Evolutionary conservation across 1,284 basidiomycete species (phyloP).

Genomic region (Schizopora paradoxa): DNA sequence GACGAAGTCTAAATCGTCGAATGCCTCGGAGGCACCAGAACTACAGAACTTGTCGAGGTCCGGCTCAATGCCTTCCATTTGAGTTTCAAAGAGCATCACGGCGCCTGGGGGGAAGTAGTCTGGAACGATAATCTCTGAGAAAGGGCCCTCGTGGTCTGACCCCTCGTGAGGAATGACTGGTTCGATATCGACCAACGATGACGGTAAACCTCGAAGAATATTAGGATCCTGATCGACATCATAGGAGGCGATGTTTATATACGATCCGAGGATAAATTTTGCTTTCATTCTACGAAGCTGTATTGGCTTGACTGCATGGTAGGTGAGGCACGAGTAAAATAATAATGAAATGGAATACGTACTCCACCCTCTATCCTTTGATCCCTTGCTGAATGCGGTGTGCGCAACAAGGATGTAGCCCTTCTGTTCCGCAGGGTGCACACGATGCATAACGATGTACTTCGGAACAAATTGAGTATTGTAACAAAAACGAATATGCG

Average conservation of each 20-base stretch:
- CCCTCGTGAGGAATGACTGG: conserved; percentile 49
- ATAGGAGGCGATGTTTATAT: conserved; percentile 62
- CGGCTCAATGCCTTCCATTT: conserved; percentile 61
- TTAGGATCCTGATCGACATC: conserved; percentile 50
- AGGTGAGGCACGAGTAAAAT: conserved; percentile 2
- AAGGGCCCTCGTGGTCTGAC: conserved; percentile 62
- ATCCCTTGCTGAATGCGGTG: conserved; percentile 79
- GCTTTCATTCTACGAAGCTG: conserved; percentile 76
- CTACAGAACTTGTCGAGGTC: conserved; percentile 68
- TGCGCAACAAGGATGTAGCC: conserved; percentile 89
- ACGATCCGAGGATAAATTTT: conserved; percentile 76
- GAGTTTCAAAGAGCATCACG: conserved; percentile 85
- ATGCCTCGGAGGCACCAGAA: conserved; percentile 64
- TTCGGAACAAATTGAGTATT: conserved; percentile 27
- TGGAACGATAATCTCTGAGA: conserved; percentile 76
- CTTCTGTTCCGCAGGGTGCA: conserved; percentile 85
- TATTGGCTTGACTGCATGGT: conserved; percentile 66
- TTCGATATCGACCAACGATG: conserved; percentile 61
- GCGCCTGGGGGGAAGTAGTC: conserved; percentile 88
- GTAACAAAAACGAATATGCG: conserved; percentile 5
- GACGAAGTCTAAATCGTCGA: conserved; percentile 72
- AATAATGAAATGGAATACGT: conserved; percentile 24
- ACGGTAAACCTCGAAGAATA: conserved; percentile 69
- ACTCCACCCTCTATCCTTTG: conserved; percentile 77
- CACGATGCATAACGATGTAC: conserved; percentile 90